A percentile compares a stretch with the other conserved stretches of the same genome.
These are phyloP conservation scores for Pythium angustatum DNA, from an alignment of 352 stramenopile genomes.

Conservation along the genomic window DNA sequence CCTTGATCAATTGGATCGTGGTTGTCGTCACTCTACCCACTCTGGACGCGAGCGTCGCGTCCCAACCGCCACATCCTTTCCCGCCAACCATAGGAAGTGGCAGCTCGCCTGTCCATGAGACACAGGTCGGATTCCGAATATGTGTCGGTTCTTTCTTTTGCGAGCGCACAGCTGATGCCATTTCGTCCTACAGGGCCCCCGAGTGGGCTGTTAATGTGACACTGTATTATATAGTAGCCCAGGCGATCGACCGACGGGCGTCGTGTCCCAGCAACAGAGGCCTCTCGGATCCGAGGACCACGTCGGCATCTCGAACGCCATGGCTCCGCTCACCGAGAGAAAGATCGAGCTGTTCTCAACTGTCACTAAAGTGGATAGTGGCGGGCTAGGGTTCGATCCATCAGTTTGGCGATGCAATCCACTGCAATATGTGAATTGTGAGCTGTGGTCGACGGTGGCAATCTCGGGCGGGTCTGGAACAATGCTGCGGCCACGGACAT, in stretches of 20 bases:
- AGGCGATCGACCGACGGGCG: not conserved
- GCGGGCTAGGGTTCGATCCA: conserved; percentile 9
- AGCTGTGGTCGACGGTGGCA: not conserved
- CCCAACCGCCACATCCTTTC: conserved; percentile 19
- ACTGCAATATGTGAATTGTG: conserved; percentile 1
- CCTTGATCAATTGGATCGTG: not conserved
- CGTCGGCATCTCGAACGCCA: not conserved
- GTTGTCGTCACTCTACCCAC: not conserved
- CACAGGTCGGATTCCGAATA: no score
- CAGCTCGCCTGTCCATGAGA: conserved; percentile 10
- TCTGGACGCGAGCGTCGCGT: conserved; percentile 9
- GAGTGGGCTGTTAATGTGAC: no score
- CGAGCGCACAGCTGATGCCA: not conserved
- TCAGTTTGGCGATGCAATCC: conserved; percentile 3
- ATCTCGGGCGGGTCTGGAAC: not conserved
- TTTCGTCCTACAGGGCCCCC: conserved; percentile 20
- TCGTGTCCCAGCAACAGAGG: no score
- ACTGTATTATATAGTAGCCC: not conserved
- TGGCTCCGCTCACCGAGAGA: not conserved
- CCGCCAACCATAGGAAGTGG: conserved; percentile 9
- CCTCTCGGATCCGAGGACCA: no score
- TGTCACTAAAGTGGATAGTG: conserved; percentile 23
- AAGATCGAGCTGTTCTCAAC: not conserved
- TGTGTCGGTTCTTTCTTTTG: no score
- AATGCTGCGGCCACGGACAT: conserved; percentile 21